These are phyloP conservation scores for Cardamine occulta DNA, from an alignment of 345 rosid genomes.

Conservation along the genomic window DNA sequence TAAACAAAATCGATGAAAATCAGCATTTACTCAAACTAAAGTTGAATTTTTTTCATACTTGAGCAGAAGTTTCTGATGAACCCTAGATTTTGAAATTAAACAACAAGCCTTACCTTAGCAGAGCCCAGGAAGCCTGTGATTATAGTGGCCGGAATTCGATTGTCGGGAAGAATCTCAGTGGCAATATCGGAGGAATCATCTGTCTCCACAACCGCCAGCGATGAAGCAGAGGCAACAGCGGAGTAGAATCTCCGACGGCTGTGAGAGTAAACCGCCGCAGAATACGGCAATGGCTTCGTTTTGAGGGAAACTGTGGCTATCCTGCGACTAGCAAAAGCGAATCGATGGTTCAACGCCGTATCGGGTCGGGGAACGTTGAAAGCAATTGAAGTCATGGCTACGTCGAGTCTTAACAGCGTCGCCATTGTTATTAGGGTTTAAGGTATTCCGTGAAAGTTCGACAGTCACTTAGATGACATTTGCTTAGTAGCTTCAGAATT, in stretches of 20 bases:
- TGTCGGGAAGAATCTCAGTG: constrained; percentile 66
- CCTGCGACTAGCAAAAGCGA: constrained; percentile 45
- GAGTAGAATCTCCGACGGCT: constrained; percentile 54
- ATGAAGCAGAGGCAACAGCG: constrained; percentile 46
- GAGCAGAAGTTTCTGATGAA: not conserved
- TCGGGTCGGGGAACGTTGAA: constrained; percentile 45
- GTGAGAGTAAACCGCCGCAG: constrained; percentile 19
- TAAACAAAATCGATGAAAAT: not conserved
- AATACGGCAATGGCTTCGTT: constrained; percentile 38
- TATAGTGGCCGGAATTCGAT: constrained; percentile 88
- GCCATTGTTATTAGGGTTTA: constrained; percentile 53
- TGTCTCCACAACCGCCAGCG: constrained; percentile 52
- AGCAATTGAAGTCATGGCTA: constrained; percentile 57
- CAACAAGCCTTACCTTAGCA: constrained; percentile 66
- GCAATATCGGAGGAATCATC: constrained; percentile 58
- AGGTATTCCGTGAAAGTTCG: not conserved
- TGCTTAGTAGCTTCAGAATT: not conserved
- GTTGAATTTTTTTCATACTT: not conserved
- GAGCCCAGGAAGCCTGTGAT: constrained; percentile 95
- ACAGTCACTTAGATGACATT: not conserved
- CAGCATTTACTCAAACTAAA: not conserved
- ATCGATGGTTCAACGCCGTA: constrained; percentile 30
- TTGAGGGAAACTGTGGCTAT: constrained; percentile 43
- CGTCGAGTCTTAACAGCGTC: constrained; percentile 51
- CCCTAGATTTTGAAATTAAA: not conserved